These are phyloP conservation scores for Hibiscus trionum DNA, from an alignment of 345 rosid species.

Conservation along the genomic window DNA sequence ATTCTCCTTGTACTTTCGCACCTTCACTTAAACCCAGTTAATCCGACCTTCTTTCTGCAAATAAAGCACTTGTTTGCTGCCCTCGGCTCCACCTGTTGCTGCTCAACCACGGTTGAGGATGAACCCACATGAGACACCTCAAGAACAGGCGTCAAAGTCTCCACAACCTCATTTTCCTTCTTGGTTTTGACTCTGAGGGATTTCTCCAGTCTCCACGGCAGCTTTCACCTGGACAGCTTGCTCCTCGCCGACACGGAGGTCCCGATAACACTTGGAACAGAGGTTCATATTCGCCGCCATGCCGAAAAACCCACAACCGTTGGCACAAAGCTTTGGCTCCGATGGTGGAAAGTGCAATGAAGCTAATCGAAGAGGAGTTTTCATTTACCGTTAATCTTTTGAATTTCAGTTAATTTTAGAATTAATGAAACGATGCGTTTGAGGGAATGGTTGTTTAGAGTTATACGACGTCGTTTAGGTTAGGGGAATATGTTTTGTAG, in stretches of 20 bases:
- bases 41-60: constrained; percentile 77
- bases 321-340: constrained; percentile 61
- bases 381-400: no score
- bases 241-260: constrained; percentile 46
- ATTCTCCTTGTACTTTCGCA: constrained; percentile 69
- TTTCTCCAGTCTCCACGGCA: constrained; percentile 54
- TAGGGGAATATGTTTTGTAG: no score
- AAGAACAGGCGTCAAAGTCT: neutral
- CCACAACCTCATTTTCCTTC: constrained; percentile 8
- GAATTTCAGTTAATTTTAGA: no score
- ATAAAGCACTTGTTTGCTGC: constrained; percentile 43
- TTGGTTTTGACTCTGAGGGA: constrained; percentile 33
- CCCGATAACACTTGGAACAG: constrained; percentile 77
- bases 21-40: constrained; percentile 71
- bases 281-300: constrained; percentile 70
- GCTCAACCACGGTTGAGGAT: neutral
- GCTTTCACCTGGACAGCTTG: constrained; percentile 56
- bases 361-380: no score
- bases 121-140: constrained; percentile 8
- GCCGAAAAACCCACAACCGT: constrained; percentile 84
- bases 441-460: no score
- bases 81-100: constrained; percentile 16
- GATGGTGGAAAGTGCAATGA: constrained; percentile 51
- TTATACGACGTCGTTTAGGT: no score
- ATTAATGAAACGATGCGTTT: no score